A percentile compares a stretch with the other conserved stretches of the same genome.
These are phyloP conservation scores for Powellomyces hirtus DNA, from an alignment of 192 early-diverging fungal species.

Conservation along the genomic window DNA sequence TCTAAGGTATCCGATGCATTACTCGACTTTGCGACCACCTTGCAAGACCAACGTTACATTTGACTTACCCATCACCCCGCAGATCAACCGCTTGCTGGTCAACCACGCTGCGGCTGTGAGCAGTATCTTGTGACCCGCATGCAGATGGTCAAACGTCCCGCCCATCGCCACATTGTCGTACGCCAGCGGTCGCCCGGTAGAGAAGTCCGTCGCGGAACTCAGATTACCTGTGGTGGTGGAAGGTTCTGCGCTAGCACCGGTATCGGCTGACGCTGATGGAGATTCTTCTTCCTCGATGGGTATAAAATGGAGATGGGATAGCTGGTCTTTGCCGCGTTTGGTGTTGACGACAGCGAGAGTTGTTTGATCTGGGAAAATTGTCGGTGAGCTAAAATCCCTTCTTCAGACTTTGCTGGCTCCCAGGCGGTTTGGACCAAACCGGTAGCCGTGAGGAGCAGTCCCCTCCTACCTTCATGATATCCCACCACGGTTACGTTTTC, in stretches of 20 bases:
- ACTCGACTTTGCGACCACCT: not conserved
- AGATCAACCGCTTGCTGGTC: constrained; percentile 57
- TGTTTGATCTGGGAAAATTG: constrained; percentile 9
- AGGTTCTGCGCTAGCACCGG: not conserved
- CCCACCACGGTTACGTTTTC: constrained; percentile 44
- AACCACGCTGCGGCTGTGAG: constrained; percentile 77
- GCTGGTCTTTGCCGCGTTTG: constrained; percentile 10
- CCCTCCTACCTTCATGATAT: constrained; percentile 33
- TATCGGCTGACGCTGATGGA: not conserved
- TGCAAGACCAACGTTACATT: too few species aligned
- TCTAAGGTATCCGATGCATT: not conserved
- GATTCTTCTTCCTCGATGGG: not conserved
- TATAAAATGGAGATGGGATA: constrained; percentile 6
- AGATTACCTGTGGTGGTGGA: not conserved
- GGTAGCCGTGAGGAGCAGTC: too few species aligned
- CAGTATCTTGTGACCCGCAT: constrained; percentile 92
- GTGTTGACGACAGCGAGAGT: constrained; percentile 18
- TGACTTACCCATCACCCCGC: constrained; percentile 71
- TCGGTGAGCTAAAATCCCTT: not conserved
- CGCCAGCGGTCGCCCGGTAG: not conserved
- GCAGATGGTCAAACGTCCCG: constrained; percentile 97
- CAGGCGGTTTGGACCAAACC: too few species aligned
- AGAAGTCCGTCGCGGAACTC: too few species aligned
- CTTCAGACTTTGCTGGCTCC: too few species aligned
- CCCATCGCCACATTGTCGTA: constrained; percentile 71